Base-by-base conservation (phyloP, 352 stramenopile genomes). In the Phytophthora ohioensis region DNA sequence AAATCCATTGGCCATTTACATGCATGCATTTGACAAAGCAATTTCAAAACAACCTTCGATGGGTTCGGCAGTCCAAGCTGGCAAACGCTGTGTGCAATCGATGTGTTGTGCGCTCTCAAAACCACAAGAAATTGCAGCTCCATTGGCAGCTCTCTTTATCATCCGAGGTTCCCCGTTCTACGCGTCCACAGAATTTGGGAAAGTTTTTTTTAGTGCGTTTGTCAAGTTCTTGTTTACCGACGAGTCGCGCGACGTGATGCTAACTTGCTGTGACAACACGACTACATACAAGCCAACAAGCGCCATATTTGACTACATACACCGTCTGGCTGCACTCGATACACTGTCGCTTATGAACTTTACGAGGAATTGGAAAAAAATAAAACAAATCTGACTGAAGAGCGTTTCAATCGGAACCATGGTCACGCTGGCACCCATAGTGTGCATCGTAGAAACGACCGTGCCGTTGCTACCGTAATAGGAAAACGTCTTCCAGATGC, bases 51-150 rank as follows among this genome's bases (percentile, higher is more conserved):
- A 17, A 54, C 31, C 15, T 34, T 0, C 9, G 9, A 27, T 31
- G 2, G 15, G 27, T 8, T 45, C 41, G 13, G 31, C 42, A 6
- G n/a, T 47, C n/a, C 30, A 36, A 8, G 43, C 42, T 12, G 56
- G 42, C 3, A 63, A 63, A 36, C 10, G 32, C 53, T 63, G 56
- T 34, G 54, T 63, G 35, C 56, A 63, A 42, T 63, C 56, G 9
- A 55, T 63, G 56, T 63, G 56, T n/a, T 63, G 56, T 45, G n/a
- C 42, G 0, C 56, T 63, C 6, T 63, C 56, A 35, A 63, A 63
- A 34, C 56, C 56, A 21, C 56, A 63, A 53, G 56, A 55, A 27
- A 53, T 54, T 36, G 7, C 41, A 6, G 41, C 55, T 3, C 55
- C 41, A 6, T 43, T 62, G 41, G 42, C 55, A 41, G 55, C 41